These are phyloP conservation scores for Nemania sp. DNA, from an alignment of 2,329 filamentous ascomycete species.

Conservation along the genomic window DNA sequence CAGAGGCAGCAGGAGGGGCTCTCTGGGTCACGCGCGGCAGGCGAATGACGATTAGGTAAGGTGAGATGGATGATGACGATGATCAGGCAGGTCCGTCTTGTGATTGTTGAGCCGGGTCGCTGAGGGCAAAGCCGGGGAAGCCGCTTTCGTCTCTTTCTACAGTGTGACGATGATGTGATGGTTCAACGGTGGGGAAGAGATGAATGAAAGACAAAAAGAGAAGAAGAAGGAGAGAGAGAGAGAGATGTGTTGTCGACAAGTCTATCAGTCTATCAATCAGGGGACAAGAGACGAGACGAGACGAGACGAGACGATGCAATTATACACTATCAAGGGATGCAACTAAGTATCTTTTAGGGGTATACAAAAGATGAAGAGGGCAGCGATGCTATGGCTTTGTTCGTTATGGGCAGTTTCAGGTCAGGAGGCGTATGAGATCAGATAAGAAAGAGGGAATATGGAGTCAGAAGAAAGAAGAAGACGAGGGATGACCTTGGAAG, in stretches of 20 bases:
- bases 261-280: background rate
- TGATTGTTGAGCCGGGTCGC: conserved; percentile 12
- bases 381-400: conserved; percentile 9
- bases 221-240: background rate
- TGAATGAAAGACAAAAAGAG: conserved; percentile 24
- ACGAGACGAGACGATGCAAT: too few relatives aligned
- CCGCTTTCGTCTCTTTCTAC: conserved; percentile 26
- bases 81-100: conserved; percentile 20
- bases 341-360: background rate
- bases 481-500: background rate
- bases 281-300: conserved; percentile 5
- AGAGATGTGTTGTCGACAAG: too few relatives aligned
- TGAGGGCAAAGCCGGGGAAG: conserved; percentile 25
- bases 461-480: background rate
- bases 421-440: background rate
- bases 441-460: background rate
- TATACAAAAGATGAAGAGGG: background rate
- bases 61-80: conserved; percentile 6
- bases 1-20: conserved; percentile 15
- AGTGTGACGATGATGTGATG: background rate
- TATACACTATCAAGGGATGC: conserved; percentile 33
- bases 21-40: conserved; percentile 33
- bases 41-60: conserved; percentile 35
- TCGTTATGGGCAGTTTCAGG: conserved; percentile 1
- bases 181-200: background rate